Evolutionary conservation across 1,284 basidiomycete genomes (phyloP).

Genomic region (Moesziomyces antarcticus): DNA sequence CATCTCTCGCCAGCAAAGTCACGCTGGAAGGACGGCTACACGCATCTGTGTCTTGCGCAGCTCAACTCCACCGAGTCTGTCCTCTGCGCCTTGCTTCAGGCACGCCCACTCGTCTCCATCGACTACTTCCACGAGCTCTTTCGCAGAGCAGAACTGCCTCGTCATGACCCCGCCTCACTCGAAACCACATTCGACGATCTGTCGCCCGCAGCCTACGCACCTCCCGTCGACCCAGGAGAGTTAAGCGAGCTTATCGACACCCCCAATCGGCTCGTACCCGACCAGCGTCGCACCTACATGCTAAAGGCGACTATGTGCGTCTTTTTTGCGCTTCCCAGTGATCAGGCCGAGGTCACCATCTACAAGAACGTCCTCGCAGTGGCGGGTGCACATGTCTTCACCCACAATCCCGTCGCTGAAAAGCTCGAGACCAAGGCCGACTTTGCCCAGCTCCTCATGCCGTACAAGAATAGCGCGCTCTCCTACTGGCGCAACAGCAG

Average conservation of each 20-base stretch:
- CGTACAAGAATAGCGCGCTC: slow-evolving; percentile 45
- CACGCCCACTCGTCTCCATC: slow-evolving; percentile 35
- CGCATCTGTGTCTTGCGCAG: slow-evolving; percentile 42
- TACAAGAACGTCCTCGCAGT: slow-evolving; percentile 34
- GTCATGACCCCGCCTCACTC: slow-evolving; percentile 38
- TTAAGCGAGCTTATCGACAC: slow-evolving; percentile 14
- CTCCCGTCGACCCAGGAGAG: slow-evolving; percentile 32
- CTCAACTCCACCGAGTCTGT: slow-evolving; percentile 48
- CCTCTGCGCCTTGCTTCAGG: slow-evolving; percentile 35
- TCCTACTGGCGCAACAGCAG: slow-evolving; percentile 43
- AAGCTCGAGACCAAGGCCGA: slow-evolving; percentile 35
- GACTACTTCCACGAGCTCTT: slow-evolving; percentile 48
- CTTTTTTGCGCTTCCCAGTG: slow-evolving; percentile 30
- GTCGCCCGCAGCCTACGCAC: slow-evolving; percentile 26
- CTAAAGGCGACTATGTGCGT: slow-evolving; percentile 51
- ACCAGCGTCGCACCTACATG: slow-evolving; percentile 39
- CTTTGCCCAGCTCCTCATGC: slow-evolving; percentile 45
- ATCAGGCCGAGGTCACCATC: slow-evolving; percentile 38
- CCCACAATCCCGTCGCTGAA: slow-evolving; percentile 32
- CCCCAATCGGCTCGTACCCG: slow-evolving; percentile 24
- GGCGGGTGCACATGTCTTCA: slow-evolving; percentile 34
- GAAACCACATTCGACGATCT: slow-evolving; percentile 40
- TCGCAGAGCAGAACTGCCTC: slow-evolving; percentile 29
- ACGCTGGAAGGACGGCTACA: slow-evolving; percentile 38
- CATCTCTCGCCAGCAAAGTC: slow-evolving; percentile 44